Evolutionary conservation across 352 stramenopile species (phyloP).

Genomic region (Pilasporangium apinafurcum): DNA sequence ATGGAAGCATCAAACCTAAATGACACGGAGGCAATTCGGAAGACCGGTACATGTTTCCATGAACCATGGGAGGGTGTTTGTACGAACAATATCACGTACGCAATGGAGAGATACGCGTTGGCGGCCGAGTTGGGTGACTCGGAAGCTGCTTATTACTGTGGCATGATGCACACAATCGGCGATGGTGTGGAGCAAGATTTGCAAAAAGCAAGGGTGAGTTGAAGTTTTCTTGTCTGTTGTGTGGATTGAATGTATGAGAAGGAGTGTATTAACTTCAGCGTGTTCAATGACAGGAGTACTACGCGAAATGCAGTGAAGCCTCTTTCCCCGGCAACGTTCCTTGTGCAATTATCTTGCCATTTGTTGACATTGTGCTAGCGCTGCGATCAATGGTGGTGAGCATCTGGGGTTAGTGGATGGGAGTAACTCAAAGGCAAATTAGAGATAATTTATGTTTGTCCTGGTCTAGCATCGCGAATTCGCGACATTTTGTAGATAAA

Average conservation of each 20-base stretch:
- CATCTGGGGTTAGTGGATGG: too few relatives aligned
- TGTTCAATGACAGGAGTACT: slow-evolving; percentile 22
- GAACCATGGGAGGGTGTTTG: slow-evolving; percentile 59
- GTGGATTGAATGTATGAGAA: too few relatives aligned
- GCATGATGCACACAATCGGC: slow-evolving; percentile 42
- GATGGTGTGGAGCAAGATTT: slow-evolving; percentile 39
- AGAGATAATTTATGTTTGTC: too few relatives aligned
- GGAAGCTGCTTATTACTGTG: slow-evolving; percentile 60
- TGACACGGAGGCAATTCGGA: slow-evolving; percentile 69
- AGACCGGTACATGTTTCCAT: slow-evolving; percentile 54
- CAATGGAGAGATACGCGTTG: slow-evolving; percentile 44
- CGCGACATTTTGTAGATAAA: too few relatives aligned
- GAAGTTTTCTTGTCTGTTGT: too few relatives aligned
- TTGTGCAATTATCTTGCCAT: slow-evolving; percentile 33
- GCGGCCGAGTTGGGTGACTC: slow-evolving; percentile 48
- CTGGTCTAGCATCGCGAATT: too few relatives aligned
- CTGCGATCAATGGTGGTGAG: slow-evolving; percentile 1
- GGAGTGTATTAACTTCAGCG: not conserved
- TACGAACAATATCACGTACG: slow-evolving; percentile 31
- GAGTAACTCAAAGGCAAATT: too few relatives aligned
- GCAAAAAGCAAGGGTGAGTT: slow-evolving; percentile 21
- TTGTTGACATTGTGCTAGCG: slow-evolving; percentile 17
- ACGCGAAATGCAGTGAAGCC: slow-evolving; percentile 35
- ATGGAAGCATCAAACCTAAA: slow-evolving; percentile 44
- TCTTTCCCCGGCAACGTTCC: slow-evolving; percentile 61